Evolutionary conservation across 345 rosid genomes (phyloP).

Genomic region (Psidium friedrichsthalianum): DNA sequence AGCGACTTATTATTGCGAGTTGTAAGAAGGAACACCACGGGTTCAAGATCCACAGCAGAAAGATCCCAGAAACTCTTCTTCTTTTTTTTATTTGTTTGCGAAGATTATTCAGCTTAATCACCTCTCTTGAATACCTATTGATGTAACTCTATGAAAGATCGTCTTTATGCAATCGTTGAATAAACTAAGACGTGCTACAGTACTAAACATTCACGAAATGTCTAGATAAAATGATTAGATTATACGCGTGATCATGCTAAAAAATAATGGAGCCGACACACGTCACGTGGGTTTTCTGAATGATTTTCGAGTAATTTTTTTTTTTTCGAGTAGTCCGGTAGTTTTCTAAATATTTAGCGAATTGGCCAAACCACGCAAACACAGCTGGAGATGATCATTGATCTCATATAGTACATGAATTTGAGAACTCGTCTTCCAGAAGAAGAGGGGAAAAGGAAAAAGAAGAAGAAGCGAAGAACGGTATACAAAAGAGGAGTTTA

Average conservation of each 20-base stretch:
- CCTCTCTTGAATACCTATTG: not conserved
- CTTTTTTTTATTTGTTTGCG: not conserved
- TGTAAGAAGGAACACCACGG: not conserved
- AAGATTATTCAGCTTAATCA: not conserved
- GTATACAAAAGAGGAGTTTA: not conserved
- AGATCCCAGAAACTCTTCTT: not conserved
- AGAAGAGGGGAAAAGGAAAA: too few species aligned
- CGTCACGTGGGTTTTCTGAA: not conserved
- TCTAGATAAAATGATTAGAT: not conserved
- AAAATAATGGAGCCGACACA: not conserved
- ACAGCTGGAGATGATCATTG: not conserved
- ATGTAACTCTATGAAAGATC: not conserved
- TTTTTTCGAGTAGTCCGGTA: too few species aligned
- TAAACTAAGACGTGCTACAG: not conserved
- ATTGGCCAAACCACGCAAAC: not conserved
- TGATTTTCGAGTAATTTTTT: not conserved
- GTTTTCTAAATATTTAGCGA: not conserved
- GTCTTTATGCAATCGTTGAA: not conserved
- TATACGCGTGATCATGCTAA: not conserved
- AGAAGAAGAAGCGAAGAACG: not conserved
- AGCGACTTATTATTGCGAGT: not conserved
- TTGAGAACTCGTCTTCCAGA: not conserved
- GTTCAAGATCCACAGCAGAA: not conserved
- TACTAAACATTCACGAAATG: not conserved
- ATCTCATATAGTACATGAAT: not conserved